Conservation (phyloP, 371 early-diverging fungal genomes). For the Mucor saturninus region DNA sequence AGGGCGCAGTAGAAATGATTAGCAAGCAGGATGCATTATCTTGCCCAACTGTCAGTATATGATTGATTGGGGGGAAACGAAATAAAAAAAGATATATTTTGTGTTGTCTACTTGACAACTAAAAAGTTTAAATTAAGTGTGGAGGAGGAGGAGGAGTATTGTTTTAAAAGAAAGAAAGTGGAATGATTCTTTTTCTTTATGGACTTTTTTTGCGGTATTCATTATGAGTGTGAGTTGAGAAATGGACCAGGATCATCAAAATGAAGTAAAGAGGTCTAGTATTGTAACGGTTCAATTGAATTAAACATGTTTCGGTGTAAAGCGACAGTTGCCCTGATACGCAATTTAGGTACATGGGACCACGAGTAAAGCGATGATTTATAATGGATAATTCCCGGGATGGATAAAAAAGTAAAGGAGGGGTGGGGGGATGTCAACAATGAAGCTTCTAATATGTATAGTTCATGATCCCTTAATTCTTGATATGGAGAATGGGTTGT, state of each 20-base stretch:
- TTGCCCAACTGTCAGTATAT: neutral
- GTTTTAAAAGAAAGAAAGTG: neutral
- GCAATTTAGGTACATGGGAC: too few relatives aligned
- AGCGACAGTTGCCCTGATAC: too few relatives aligned
- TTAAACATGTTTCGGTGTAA: too few relatives aligned
- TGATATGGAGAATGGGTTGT: neutral
- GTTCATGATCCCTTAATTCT: conserved; percentile 2
- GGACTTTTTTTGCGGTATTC: too few relatives aligned
- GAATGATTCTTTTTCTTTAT: neutral
- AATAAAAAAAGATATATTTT: neutral
- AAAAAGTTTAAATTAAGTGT: too few relatives aligned
- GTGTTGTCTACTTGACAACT: conserved; percentile 2
- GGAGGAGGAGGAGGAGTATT: too few relatives aligned
- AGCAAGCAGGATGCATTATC: neutral
- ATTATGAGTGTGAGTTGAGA: too few relatives aligned
- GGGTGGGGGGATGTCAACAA: neutral
- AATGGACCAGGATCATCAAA: too few relatives aligned
- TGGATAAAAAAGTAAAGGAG: neutral
- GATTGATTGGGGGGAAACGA: neutral
- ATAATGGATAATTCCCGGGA: too few relatives aligned
- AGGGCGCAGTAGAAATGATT: conserved; percentile 54
- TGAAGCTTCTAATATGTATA: neutral
- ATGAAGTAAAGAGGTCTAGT: too few relatives aligned
- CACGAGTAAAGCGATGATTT: too few relatives aligned
- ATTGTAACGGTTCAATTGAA: too few relatives aligned